phyloP scores from a whole-genome alignment of 345 rosid species.

The Trapa incisa region DNA sequence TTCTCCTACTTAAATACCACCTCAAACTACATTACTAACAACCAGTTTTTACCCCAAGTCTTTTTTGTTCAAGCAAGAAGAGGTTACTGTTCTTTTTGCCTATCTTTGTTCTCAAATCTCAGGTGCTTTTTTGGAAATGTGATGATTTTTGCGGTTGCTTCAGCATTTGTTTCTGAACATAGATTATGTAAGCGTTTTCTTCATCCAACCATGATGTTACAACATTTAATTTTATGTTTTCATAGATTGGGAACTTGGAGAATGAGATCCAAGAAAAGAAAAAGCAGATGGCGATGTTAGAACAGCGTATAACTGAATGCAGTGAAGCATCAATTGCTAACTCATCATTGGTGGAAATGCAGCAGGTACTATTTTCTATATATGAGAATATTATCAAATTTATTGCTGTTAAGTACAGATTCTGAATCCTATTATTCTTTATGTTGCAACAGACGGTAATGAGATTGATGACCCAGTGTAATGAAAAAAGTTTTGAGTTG shows the following conservation, averaged over 20 bases:
- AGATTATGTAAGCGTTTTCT: too few species aligned
- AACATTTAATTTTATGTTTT: not conserved
- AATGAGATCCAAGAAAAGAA: conserved; percentile 77
- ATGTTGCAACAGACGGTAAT: conserved; percentile 57
- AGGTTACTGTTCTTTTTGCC: not conserved
- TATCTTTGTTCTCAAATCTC: not conserved
- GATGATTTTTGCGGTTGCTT: not conserved
- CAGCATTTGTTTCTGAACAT: not conserved
- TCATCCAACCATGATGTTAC: conserved; percentile 1
- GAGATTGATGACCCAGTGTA: conserved; percentile 89
- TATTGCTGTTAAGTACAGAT: not conserved
- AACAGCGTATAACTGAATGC: conserved; percentile 77
- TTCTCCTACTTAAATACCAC: not conserved
- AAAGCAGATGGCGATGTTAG: conserved; percentile 77
- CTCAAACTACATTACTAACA: not conserved
- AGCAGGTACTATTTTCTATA: conserved; percentile 46
- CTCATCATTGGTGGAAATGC: conserved; percentile 89
- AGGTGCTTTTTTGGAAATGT: not conserved
- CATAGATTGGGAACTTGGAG: conserved; percentile 73
- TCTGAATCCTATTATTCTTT: conserved; percentile 9
- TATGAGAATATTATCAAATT: not conserved
- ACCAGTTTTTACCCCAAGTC: not conserved
- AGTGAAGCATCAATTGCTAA: conserved; percentile 91
- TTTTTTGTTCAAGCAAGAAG: not conserved
- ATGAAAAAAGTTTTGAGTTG: conserved; percentile 90